Percentiles rank a stretch among this genome's conserved stretches.
Conservation (phyloP, 148 eudicot species). For the Talinum fruticosum region DNA sequence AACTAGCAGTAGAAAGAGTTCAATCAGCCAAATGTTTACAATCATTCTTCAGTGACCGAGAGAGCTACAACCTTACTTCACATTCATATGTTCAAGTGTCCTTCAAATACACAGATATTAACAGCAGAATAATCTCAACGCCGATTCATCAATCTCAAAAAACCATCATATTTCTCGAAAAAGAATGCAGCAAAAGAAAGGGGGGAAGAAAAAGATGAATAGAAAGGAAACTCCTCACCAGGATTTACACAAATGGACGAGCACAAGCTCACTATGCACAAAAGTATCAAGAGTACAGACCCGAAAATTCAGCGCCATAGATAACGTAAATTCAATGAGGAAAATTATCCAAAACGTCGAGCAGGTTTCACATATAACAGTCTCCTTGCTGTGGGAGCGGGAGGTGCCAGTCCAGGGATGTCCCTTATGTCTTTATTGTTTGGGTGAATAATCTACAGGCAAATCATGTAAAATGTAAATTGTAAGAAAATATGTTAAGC, state of each 20-base stretch:
- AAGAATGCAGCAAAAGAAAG: background rate
- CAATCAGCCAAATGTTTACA: background rate
- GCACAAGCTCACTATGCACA: slow-evolving; percentile 31
- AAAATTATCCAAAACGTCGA: slow-evolving; percentile 26
- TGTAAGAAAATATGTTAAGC: no score
- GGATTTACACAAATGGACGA: slow-evolving; percentile 27
- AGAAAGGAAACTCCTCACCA: slow-evolving; percentile 24
- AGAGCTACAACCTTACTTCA: slow-evolving; percentile 2
- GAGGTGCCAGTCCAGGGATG: slow-evolving; percentile 95
- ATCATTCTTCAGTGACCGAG: background rate
- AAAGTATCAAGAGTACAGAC: slow-evolving; percentile 7
- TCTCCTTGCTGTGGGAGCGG: slow-evolving; percentile 77
- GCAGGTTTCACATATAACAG: slow-evolving; percentile 47
- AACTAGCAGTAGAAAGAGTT: background rate
- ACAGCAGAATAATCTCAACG: slow-evolving; percentile 22
- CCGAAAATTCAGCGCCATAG: slow-evolving; percentile 15
- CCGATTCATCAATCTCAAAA: slow-evolving; percentile 14
- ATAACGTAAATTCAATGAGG: background rate
- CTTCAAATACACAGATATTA: slow-evolving; percentile 20
- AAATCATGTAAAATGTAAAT: background rate
- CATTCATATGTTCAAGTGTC: slow-evolving; percentile 3
- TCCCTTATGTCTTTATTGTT: slow-evolving; percentile 79
- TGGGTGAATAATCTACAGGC: slow-evolving; percentile 71
- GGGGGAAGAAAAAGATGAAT: slow-evolving; percentile 3
- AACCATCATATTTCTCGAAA: slow-evolving; percentile 10